phyloP scores from a whole-genome alignment of 1,284 basidiomycete species.

The Porodaedalea pini region DNA sequence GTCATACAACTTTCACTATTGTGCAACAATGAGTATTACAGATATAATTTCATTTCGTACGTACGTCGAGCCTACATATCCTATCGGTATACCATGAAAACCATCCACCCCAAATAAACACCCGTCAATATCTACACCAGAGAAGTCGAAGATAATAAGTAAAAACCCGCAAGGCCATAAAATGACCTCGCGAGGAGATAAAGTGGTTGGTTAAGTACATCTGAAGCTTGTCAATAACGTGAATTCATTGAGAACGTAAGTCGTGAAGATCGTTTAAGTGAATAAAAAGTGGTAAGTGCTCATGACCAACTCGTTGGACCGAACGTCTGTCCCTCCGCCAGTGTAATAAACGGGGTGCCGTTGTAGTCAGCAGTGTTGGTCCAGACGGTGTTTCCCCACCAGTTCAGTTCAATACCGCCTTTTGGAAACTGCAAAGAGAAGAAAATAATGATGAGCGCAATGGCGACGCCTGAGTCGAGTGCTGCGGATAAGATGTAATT shows the following conservation, averaged over 20 bases:
- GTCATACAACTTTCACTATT: too few species aligned
- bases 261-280: background rate
- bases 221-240: background rate
- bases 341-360: conserved; percentile 47
- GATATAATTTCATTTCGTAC: too few species aligned
- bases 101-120: background rate
- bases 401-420: conserved; percentile 30
- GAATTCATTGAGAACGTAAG: background rate
- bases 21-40: too few species aligned
- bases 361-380: conserved; percentile 56
- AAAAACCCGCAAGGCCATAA: background rate
- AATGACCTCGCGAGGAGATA: too few species aligned
- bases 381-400: conserved; percentile 75
- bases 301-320: conserved; percentile 56
- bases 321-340: conserved; percentile 47
- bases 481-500: conserved; percentile 65
- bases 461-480: conserved; percentile 33
- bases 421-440: conserved; percentile 32
- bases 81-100: too few species aligned
- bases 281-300: conserved; percentile 8
- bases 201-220: too few species aligned
- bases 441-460: conserved; percentile 31
- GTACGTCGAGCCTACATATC: too few species aligned
- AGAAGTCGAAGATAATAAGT: background rate
- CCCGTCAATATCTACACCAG: conserved; percentile 1